phyloP scores from a whole-genome alignment of 192 early-diverging fungal genomes.

The Phlyctochytrium planicorne region DNA sequence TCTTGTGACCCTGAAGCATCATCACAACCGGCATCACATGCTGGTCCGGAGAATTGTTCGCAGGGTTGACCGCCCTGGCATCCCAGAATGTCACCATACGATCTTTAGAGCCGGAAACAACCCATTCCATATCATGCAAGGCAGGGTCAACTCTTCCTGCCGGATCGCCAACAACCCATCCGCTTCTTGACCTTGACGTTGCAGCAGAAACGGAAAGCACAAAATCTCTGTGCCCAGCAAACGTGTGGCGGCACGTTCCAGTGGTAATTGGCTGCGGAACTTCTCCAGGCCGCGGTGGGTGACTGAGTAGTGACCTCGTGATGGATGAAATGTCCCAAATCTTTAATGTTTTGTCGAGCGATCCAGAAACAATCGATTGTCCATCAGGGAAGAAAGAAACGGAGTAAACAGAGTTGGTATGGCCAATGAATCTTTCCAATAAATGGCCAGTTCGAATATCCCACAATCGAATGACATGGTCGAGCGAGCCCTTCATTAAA shows the following conservation, averaged over 20 bases:
- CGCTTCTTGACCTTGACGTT: conserved; percentile 24
- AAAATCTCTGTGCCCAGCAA: conserved; percentile 88
- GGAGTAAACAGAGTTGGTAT: conserved; percentile 15
- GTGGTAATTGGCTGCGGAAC: conserved; percentile 23
- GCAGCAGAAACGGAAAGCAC: conserved; percentile 88
- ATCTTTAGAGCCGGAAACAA: conserved; percentile 91
- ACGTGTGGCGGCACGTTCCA: conserved; percentile 46
- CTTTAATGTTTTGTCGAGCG: conserved; percentile 77
- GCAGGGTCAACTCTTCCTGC: neutral
- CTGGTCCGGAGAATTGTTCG: neutral
- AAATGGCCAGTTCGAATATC: conserved; percentile 5
- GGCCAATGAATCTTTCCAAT: conserved; percentile 8
- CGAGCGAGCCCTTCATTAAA: conserved; percentile 71
- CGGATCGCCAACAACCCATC: conserved; percentile 34
- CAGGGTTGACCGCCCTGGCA: conserved; percentile 51
- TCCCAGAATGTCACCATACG: conserved; percentile 95
- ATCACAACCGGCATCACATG: conserved; percentile 32
- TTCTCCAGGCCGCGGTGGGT: conserved; percentile 17
- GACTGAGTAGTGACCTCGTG: conserved; percentile 12
- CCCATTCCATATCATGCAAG: conserved; percentile 65
- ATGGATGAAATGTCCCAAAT: conserved; percentile 70
- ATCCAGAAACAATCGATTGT: conserved; percentile 74
- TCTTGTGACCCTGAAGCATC: conserved; percentile 91
- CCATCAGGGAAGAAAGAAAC: conserved; percentile 66
- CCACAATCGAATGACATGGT: conserved; percentile 77